These are phyloP conservation scores for Cutaneotrichosporon sp. DNA, from an alignment of 1,284 basidiomycete genomes.

Conservation along the genomic window DNA sequence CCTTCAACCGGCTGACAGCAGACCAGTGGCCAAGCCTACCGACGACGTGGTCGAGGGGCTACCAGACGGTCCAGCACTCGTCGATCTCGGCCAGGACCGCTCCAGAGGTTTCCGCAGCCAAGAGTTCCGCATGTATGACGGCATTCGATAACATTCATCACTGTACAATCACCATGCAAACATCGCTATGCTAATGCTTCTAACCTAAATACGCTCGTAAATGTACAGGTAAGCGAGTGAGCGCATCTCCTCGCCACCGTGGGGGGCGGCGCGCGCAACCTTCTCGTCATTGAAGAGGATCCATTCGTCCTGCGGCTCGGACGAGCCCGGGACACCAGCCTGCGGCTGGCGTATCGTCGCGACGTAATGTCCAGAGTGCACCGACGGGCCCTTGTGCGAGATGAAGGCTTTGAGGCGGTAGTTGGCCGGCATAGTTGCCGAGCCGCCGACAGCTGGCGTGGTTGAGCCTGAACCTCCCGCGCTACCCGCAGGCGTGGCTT, in stretches of 20 bases:
- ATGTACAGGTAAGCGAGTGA: conserved; percentile 83
- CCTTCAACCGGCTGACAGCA: conserved; percentile 54
- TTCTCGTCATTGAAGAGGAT: conserved; percentile 95
- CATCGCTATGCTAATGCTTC: not conserved
- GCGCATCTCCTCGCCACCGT: conserved; percentile 64
- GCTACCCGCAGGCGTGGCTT: conserved; percentile 28
- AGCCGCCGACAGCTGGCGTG: conserved; percentile 54
- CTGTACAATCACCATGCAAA: conserved; percentile 9
- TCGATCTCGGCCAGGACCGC: conserved; percentile 50
- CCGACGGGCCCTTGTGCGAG: conserved; percentile 93
- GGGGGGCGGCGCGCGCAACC: conserved; percentile 74
- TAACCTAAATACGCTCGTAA: conserved; percentile 62
- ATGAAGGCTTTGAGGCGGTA: conserved; percentile 89
- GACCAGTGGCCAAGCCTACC: conserved; percentile 55
- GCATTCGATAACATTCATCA: conserved; percentile 57
- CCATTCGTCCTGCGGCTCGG: conserved; percentile 62
- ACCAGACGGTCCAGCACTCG: conserved; percentile 26
- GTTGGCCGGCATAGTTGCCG: conserved; percentile 66
- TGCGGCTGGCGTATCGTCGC: conserved; percentile 48
- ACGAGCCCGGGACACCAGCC: conserved; percentile 32
- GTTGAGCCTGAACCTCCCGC: not conserved
- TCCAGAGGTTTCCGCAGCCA: conserved; percentile 59
- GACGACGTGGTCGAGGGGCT: conserved; percentile 12
- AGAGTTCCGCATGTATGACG: conserved; percentile 72
- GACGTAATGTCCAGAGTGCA: conserved; percentile 88